Evolutionary conservation across 352 stramenopile species (phyloP).

Genomic region (Phytophthora chlamydospora): DNA sequence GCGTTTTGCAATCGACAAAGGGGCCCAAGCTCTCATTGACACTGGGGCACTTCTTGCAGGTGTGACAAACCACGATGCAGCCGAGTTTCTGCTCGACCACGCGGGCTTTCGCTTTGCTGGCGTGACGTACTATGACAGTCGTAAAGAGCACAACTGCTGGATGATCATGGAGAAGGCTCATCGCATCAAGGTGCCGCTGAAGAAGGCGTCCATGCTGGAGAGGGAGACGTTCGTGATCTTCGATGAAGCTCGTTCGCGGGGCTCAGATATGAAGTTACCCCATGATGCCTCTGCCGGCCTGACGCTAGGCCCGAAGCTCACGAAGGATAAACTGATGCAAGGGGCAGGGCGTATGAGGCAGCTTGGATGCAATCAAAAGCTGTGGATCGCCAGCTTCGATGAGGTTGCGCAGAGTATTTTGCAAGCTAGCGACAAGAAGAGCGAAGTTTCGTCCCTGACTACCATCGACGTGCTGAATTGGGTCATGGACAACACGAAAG

Average conservation of each 20-base stretch:
- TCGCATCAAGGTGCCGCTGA: slow-evolving; percentile 46
- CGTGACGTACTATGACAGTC: slow-evolving; percentile 88
- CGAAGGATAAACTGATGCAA: slow-evolving; percentile 95
- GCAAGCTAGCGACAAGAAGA: slow-evolving; percentile 12
- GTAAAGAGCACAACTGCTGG: slow-evolving; percentile 63
- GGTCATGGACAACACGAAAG: slow-evolving; percentile 81
- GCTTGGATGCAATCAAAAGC: slow-evolving; percentile 68
- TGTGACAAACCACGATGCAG: slow-evolving; percentile 58
- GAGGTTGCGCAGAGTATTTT: slow-evolving; percentile 71
- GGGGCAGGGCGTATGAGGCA: slow-evolving; percentile 88
- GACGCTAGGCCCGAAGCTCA: slow-evolving; percentile 85
- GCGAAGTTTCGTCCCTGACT: neutral
- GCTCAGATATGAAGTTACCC: slow-evolving; percentile 89
- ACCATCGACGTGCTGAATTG: slow-evolving; percentile 68
- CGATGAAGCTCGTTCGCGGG: slow-evolving; percentile 88
- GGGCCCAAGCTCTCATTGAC: slow-evolving; percentile 80
- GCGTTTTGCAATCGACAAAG: slow-evolving; percentile 40
- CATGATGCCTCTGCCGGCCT: slow-evolving; percentile 70
- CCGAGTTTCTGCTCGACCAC: slow-evolving; percentile 50
- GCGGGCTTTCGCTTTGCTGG: slow-evolving; percentile 42
- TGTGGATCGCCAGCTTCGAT: slow-evolving; percentile 70
- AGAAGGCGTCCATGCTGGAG: slow-evolving; percentile 74
- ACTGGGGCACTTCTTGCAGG: slow-evolving; percentile 84
- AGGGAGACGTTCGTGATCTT: slow-evolving; percentile 91
- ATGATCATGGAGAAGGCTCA: slow-evolving; percentile 72